phyloP scores from a whole-genome alignment of 2,329 filamentous ascomycete species.

The Epichloe glyceriae region DNA sequence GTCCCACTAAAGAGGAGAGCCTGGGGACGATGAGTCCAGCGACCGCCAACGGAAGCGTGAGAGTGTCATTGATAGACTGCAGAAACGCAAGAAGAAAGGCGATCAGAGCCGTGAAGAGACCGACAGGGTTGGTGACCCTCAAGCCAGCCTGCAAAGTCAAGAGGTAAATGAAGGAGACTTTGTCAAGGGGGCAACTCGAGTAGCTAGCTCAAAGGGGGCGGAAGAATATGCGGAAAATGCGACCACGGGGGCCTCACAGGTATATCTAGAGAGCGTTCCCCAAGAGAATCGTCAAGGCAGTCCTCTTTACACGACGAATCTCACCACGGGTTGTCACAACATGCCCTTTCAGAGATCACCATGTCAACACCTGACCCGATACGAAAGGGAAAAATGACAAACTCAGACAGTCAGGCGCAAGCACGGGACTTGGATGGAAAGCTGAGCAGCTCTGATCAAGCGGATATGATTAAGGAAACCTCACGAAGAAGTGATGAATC shows the following conservation, averaged over 20 bases:
- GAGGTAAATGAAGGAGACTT: not conserved
- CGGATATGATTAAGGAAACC: too few relatives aligned
- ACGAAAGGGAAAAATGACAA: not conserved
- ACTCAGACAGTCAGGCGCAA: not conserved
- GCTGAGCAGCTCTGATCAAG: not conserved
- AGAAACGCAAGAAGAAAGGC: conserved; percentile 2
- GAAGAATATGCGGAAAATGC: not conserved
- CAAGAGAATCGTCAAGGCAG: conserved; percentile 10
- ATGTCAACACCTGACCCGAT: not conserved
- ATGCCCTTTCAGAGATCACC: not conserved
- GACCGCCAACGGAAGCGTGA: not conserved
- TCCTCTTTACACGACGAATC: not conserved
- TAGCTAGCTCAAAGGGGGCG: not conserved
- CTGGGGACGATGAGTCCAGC: conserved; percentile 7
- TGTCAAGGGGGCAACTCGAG: not conserved
- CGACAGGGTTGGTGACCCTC: not conserved
- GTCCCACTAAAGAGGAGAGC: conserved; percentile 21
- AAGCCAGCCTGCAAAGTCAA: not conserved
- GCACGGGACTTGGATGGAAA: not conserved
- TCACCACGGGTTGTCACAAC: not conserved
- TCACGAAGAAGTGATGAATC: not conserved
- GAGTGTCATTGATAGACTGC: not conserved
- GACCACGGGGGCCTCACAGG: not conserved
- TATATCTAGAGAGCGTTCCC: conserved; percentile 9
- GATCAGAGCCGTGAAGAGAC: not conserved